Percentiles rank a stretch among this genome's conserved stretches.
phyloP scores from a whole-genome alignment of 179 eudicot species.

The Nepenthes alata region DNA sequence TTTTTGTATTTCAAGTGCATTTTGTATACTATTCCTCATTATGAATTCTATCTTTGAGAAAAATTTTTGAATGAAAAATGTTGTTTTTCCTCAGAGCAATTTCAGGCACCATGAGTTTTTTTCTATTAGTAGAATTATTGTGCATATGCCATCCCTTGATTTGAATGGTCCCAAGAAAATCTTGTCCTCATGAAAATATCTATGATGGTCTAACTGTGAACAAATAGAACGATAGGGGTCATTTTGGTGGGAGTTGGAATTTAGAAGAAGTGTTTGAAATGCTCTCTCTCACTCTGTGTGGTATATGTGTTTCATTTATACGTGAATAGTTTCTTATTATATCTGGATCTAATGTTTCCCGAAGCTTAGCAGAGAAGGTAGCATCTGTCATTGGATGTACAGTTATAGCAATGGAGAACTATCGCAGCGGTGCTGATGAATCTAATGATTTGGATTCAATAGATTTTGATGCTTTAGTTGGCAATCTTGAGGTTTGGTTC shows the following conservation, averaged over 20 bases:
- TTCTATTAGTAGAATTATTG: too few relatives aligned
- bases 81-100: too few relatives aligned
- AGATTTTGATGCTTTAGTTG: conserved; percentile 66
- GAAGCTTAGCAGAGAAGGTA: conserved; percentile 95
- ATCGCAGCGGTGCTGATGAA: conserved; percentile 76
- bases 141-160: too few relatives aligned
- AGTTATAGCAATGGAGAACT: conserved; percentile 87
- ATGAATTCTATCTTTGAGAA: too few relatives aligned
- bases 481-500: conserved; percentile 72
- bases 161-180: too few relatives aligned
- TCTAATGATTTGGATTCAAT: conserved; percentile 74
- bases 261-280: too few relatives aligned
- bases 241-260: not conserved
- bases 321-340: not conserved
- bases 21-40: not conserved
- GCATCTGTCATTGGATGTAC: conserved; percentile 89
- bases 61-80: too few relatives aligned
- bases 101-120: too few relatives aligned
- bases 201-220: too few relatives aligned
- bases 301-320: not conserved
- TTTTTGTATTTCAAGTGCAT: not conserved
- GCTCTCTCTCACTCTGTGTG: too few relatives aligned
- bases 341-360: conserved; percentile 22
- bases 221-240: not conserved
- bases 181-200: too few relatives aligned